phyloP scores from a whole-genome alignment of 257 asterid species.

The Apocynum venetum region DNA sequence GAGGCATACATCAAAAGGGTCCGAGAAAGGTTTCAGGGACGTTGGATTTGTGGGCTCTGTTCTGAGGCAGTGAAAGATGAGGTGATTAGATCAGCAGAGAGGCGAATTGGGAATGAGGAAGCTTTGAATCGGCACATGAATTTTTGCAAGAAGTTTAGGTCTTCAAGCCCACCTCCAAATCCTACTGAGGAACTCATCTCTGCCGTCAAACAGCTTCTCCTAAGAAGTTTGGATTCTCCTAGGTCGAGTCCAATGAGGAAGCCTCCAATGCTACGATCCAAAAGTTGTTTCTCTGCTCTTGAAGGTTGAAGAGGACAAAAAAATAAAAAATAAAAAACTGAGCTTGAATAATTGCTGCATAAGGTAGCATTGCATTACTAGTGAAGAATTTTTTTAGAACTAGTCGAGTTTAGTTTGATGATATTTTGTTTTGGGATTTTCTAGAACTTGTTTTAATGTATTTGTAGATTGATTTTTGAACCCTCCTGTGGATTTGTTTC shows the following conservation, averaged over 20 bases:
- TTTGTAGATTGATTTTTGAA: background rate
- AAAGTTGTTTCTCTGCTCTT: conserved; percentile 45
- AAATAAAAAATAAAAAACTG: too few species aligned
- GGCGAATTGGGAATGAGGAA: conserved; percentile 52
- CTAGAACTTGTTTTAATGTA: background rate
- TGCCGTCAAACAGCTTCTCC: conserved; percentile 68
- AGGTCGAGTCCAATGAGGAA: conserved; percentile 40
- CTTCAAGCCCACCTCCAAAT: conserved; percentile 47
- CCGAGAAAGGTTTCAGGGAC: conserved; percentile 53
- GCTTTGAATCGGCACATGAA: conserved; percentile 71
- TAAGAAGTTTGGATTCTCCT: conserved; percentile 72
- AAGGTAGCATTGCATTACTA: background rate
- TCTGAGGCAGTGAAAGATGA: conserved; percentile 85
- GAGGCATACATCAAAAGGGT: conserved; percentile 54
- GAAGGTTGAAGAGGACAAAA: conserved; percentile 19
- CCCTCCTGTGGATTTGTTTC: background rate
- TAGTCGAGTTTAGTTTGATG: background rate
- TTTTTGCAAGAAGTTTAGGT: conserved; percentile 59
- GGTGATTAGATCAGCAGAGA: conserved; percentile 43
- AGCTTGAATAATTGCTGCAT: conserved; percentile 5
- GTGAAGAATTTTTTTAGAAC: background rate
- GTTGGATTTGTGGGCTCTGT: conserved; percentile 92
- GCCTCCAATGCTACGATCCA: conserved; percentile 35
- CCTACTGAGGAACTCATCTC: conserved; percentile 54
- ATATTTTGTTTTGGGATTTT: background rate